phyloP scores from a whole-genome alignment of 768 basidiomycete species.

The Daedaleopsis nitida region DNA sequence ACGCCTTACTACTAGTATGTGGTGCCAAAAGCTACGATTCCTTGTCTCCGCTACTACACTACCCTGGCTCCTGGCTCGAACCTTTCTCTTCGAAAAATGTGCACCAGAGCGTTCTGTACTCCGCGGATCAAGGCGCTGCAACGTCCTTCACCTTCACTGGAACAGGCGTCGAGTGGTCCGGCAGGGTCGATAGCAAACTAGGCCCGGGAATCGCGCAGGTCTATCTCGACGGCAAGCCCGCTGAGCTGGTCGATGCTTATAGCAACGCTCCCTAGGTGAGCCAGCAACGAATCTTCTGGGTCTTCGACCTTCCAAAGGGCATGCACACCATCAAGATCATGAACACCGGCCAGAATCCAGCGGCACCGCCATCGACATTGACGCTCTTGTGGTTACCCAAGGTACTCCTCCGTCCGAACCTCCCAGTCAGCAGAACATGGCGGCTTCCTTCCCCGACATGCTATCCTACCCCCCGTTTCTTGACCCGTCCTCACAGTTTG shows the following conservation, averaged over 20 bases:
- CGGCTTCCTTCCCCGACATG: slow-evolving; percentile 2
- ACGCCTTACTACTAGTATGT: slow-evolving; percentile 71
- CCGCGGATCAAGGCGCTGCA: slow-evolving; percentile 49
- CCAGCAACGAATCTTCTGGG: slow-evolving; percentile 70
- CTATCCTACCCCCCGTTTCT: slow-evolving; percentile 22
- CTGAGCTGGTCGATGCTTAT: slow-evolving; percentile 50
- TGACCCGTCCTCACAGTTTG: slow-evolving; percentile 12
- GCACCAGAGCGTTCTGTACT: slow-evolving; percentile 51
- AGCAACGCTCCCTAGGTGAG: slow-evolving; percentile 35
- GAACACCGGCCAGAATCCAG: slow-evolving; percentile 48
- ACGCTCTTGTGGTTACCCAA: slow-evolving; percentile 68
- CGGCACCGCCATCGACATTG: slow-evolving; percentile 50
- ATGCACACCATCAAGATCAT: slow-evolving; percentile 67
- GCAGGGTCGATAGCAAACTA: slow-evolving; percentile 49
- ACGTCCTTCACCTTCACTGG: slow-evolving; percentile 66
- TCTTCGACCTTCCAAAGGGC: slow-evolving; percentile 49
- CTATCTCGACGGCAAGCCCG: slow-evolving; percentile 55
- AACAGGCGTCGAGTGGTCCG: slow-evolving; percentile 80
- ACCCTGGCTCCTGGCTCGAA: slow-evolving; percentile 60
- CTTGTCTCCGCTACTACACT: slow-evolving; percentile 64
- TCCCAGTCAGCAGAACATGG: neutral
- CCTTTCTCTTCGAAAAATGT: slow-evolving; percentile 53
- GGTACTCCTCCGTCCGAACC: slow-evolving; percentile 26
- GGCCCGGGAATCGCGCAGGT: slow-evolving; percentile 62
- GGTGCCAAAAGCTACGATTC: slow-evolving; percentile 75